These are phyloP conservation scores for Oryza australiensis DNA, from an alignment of 176 grass and related monocot species.

Conservation along the genomic window DNA sequence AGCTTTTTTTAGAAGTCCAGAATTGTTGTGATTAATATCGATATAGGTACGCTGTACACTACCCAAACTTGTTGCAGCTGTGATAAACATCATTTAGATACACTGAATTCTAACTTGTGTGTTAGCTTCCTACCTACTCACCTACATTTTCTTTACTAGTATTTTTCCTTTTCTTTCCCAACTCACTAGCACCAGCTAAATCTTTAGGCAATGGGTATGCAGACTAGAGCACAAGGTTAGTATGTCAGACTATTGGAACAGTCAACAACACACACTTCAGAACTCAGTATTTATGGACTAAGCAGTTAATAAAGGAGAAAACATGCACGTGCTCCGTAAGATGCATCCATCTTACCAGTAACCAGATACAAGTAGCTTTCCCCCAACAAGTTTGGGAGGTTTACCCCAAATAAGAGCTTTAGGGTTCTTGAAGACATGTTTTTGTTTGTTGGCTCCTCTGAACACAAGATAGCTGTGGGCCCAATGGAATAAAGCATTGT, in stretches of 20 bases:
- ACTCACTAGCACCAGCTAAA: constrained; percentile 13
- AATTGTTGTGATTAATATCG: not conserved
- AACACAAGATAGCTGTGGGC: constrained; percentile 75
- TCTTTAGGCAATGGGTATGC: not conserved
- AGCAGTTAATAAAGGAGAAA: constrained; percentile 7
- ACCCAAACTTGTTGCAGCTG: not conserved
- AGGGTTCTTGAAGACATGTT: constrained; percentile 93
- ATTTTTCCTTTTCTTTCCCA: not conserved
- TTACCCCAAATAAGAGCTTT: constrained; percentile 93
- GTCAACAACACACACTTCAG: not conserved
- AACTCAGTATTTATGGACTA: not conserved
- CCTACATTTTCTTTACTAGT: not conserved
- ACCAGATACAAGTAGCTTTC: constrained; percentile 85
- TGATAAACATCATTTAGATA: not conserved
- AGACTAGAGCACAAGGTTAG: not conserved
- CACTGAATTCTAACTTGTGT: not conserved
- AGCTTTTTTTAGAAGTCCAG: not conserved
- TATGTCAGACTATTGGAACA: not conserved
- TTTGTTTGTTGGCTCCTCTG: constrained; percentile 95
- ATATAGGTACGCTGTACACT: not conserved
- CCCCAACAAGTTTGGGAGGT: constrained; percentile 80
- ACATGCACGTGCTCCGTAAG: not conserved
- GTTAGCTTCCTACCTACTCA: not conserved
- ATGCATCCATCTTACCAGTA: constrained; percentile 69
- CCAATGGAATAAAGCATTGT: constrained; percentile 6